Conservation (phyloP, 2,329 filamentous ascomycete genomes). For the Chaetomiaceae sp. region DNA sequence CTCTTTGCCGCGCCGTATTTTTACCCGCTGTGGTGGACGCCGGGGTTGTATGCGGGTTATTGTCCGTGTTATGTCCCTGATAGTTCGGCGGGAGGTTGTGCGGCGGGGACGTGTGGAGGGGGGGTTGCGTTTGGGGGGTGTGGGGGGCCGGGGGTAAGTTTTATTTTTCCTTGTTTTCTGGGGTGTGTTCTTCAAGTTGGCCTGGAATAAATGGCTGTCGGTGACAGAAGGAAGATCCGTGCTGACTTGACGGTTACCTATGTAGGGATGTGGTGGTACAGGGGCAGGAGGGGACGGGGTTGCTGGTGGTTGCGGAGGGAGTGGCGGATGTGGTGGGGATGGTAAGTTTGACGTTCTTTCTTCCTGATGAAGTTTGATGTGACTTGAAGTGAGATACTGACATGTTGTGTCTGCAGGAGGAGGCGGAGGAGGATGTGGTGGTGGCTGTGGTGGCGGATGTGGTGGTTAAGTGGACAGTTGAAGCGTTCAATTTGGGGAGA, state of each 20-base stretch:
- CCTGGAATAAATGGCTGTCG: not conserved
- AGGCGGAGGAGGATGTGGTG: not conserved
- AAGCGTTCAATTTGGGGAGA: no score
- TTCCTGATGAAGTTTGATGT: not conserved
- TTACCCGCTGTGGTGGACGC: constrained; percentile 40
- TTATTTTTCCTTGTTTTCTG: not conserved
- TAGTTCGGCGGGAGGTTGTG: constrained; percentile 39
- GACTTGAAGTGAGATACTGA: not conserved
- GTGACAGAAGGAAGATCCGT: no score
- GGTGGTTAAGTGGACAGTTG: not conserved
- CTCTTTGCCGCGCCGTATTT: constrained; percentile 46
- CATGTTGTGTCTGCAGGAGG: not conserved
- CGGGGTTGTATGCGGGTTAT: constrained; percentile 43
- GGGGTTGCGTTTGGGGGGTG: constrained; percentile 42
- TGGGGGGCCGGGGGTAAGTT: constrained; percentile 35
- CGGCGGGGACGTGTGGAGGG: constrained; percentile 46
- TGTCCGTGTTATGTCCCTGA: constrained; percentile 35
- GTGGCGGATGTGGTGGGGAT: not conserved
- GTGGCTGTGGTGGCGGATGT: constrained; percentile 5
- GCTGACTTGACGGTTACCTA: not conserved
- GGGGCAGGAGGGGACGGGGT: constrained; percentile 4
- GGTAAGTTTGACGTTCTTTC: not conserved
- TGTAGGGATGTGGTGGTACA: constrained; percentile 6
- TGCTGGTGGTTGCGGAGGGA: constrained; percentile 2
- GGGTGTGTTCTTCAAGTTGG: no score